Conservation (phyloP, 148 eudicot genomes). For the Rhododendron henanense region DNA sequence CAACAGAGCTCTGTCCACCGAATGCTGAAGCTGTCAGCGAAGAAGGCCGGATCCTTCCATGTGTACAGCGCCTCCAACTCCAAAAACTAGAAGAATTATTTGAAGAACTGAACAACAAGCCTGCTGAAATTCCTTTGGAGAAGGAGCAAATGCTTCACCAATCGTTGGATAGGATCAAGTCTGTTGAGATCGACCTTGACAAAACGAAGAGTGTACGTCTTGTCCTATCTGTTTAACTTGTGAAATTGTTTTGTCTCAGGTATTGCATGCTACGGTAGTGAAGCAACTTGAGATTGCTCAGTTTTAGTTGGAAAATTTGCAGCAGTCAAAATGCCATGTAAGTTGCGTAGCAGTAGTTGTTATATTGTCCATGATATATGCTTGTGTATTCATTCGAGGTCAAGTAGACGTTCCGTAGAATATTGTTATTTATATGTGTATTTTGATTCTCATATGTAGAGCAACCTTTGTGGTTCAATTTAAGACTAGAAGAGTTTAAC, state of each 20-base stretch:
- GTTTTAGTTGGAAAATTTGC: slow-evolving; percentile 38
- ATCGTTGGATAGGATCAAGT: slow-evolving; percentile 67
- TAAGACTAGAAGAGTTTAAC: background rate
- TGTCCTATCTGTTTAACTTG: background rate
- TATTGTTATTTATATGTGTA: background rate
- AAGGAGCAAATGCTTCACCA: slow-evolving; percentile 63
- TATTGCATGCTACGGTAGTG: slow-evolving; percentile 49
- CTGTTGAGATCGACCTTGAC: slow-evolving; percentile 65
- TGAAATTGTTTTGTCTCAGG: slow-evolving; percentile 29
- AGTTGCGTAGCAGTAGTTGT: slow-evolving; percentile 17
- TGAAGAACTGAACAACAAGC: slow-evolving; percentile 59
- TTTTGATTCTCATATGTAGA: background rate
- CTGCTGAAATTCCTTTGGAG: slow-evolving; percentile 55
- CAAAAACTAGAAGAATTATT: slow-evolving; percentile 39
- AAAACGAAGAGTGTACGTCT: slow-evolving; percentile 62
- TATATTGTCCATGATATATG: background rate
- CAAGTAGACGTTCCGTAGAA: background rate
- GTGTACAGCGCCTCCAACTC: slow-evolving; percentile 50
- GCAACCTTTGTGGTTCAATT: background rate
- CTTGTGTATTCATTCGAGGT: background rate
- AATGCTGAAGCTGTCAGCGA: slow-evolving; percentile 22
- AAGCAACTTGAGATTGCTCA: slow-evolving; percentile 63
- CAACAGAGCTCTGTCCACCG: slow-evolving; percentile 20
- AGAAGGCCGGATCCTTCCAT: slow-evolving; percentile 32
- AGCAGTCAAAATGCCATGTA: slow-evolving; percentile 52